Conservation (phyloP, 345 rosid genomes). For the Sisymbrium irio region DNA sequence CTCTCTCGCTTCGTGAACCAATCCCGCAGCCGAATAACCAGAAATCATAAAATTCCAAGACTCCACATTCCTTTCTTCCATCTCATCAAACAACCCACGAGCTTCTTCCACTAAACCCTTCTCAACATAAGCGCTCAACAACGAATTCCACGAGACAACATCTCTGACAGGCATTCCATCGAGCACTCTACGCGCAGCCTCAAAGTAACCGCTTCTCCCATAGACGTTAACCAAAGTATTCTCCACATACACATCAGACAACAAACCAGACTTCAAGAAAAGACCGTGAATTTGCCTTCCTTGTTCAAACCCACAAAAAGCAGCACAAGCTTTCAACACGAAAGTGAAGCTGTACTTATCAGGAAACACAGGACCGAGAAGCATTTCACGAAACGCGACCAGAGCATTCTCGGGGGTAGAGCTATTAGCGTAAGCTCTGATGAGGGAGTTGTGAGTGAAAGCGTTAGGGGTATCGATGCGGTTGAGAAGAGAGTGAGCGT, state of each 20-base stretch:
- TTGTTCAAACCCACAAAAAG: slow-evolving; percentile 39
- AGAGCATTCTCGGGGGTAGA: slow-evolving; percentile 31
- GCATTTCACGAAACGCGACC: slow-evolving; percentile 38
- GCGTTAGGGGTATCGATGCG: slow-evolving; percentile 37
- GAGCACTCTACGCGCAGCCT: slow-evolving; percentile 39
- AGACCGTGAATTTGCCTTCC: slow-evolving; percentile 46
- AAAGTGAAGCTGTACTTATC: slow-evolving; percentile 51
- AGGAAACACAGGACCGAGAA: slow-evolving; percentile 32
- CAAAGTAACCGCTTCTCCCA: slow-evolving; percentile 28
- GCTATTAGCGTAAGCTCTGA: slow-evolving; percentile 51
- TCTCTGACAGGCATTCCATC: slow-evolving; percentile 46
- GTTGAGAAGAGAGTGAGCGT: slow-evolving; percentile 44
- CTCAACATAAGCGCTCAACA: slow-evolving; percentile 44
- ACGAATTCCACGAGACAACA: slow-evolving; percentile 48
- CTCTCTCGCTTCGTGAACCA: slow-evolving; percentile 36
- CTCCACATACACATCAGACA: slow-evolving; percentile 37
- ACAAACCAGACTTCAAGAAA: slow-evolving; percentile 34
- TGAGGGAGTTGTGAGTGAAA: slow-evolving; percentile 41
- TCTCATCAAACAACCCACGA: slow-evolving; percentile 42
- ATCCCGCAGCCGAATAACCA: slow-evolving; percentile 37
- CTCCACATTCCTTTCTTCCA: slow-evolving; percentile 44
- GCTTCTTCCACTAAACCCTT: slow-evolving; percentile 39
- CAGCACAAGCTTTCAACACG: slow-evolving; percentile 45
- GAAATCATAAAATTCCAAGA: slow-evolving; percentile 60
- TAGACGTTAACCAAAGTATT: slow-evolving; percentile 46